These are phyloP conservation scores for Selaginella tamariscina DNA, from an alignment of 75 land plant species.

Conservation along the genomic window DNA sequence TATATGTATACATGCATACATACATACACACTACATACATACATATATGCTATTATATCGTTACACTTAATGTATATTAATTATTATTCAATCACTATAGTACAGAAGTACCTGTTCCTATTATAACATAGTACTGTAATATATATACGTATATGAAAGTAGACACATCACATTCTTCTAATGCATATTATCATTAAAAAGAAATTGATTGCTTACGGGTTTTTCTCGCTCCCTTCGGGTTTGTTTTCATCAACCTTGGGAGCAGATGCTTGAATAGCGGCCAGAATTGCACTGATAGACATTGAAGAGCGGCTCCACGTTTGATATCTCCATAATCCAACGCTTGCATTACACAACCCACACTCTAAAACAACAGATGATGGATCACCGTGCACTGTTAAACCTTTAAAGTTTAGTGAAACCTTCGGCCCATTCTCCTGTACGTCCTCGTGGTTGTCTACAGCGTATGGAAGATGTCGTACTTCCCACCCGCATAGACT, in stretches of 20 bases:
- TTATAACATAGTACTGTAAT: no score
- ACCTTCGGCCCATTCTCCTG: neutral
- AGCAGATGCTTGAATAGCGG: neutral
- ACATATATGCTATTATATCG: no score
- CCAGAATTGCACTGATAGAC: slow-evolving; percentile 26
- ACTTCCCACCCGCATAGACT: slow-evolving; percentile 99
- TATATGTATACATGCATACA: no score
- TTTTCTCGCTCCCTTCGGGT: neutral
- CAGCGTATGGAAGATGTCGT: slow-evolving; percentile 63
- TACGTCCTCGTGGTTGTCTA: slow-evolving; percentile 63
- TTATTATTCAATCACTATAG: no score
- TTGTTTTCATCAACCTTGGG: neutral
- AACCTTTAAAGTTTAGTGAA: no score
- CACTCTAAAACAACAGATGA: slow-evolving; percentile 83
- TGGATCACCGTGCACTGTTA: slow-evolving; percentile 15
- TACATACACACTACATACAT: no score
- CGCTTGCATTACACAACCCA: slow-evolving; percentile 81
- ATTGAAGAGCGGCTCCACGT: neutral
- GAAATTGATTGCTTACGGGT: no score
- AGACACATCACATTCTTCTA: no score
- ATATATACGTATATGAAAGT: no score
- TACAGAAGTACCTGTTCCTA: no score
- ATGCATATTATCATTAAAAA: no score
- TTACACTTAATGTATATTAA: no score
- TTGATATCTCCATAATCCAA: slow-evolving; percentile 60